Percentiles rank a stretch among this genome's conserved stretches.
phyloP scores from a whole-genome alignment of 2,329 filamentous ascomycete species.

The Epichloe bromicola region DNA sequence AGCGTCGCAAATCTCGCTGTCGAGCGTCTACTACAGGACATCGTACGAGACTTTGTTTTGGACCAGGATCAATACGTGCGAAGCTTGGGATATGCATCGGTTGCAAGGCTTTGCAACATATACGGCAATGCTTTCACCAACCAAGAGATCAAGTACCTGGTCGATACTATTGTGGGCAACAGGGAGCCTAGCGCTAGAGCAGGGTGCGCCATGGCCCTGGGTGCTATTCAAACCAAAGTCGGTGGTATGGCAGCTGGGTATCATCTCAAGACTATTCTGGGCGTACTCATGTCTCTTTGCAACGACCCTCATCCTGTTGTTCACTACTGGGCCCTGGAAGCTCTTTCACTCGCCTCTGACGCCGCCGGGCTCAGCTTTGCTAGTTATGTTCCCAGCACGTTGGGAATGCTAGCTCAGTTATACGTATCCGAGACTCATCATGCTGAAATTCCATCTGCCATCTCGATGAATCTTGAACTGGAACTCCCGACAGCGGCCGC shows the following conservation, averaged over 20 bases:
- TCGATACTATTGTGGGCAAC: constrained; percentile 90
- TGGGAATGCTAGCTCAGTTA: constrained; percentile 87
- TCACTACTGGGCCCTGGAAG: constrained; percentile 92
- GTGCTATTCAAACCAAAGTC: constrained; percentile 86
- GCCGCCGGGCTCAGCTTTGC: constrained; percentile 89
- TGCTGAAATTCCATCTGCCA: constrained; percentile 62
- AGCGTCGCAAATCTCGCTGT: constrained; percentile 63
- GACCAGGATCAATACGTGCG: constrained; percentile 79
- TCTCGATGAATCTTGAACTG: constrained; percentile 82
- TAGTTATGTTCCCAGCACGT: constrained; percentile 73
- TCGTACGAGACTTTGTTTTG: constrained; percentile 58
- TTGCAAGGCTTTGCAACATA: constrained; percentile 71
- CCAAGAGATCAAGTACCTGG: constrained; percentile 75
- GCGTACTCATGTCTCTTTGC: constrained; percentile 93
- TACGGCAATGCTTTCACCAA: constrained; percentile 86
- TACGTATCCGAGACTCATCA: constrained; percentile 90
- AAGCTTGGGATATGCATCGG: constrained; percentile 68
- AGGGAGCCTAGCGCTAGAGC: constrained; percentile 86
- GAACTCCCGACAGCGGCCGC: constrained; percentile 72
- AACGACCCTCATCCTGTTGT: constrained; percentile 92
- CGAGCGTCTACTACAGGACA: constrained; percentile 72
- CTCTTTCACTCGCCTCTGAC: constrained; percentile 73
- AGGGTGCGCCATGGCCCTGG: constrained; percentile 86
- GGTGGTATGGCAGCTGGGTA: constrained; percentile 96
- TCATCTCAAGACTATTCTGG: constrained; percentile 93